These are phyloP conservation scores for Hanseniaspora occidentalis DNA, from an alignment of 805 yeast genomes.

Conservation along the genomic window DNA sequence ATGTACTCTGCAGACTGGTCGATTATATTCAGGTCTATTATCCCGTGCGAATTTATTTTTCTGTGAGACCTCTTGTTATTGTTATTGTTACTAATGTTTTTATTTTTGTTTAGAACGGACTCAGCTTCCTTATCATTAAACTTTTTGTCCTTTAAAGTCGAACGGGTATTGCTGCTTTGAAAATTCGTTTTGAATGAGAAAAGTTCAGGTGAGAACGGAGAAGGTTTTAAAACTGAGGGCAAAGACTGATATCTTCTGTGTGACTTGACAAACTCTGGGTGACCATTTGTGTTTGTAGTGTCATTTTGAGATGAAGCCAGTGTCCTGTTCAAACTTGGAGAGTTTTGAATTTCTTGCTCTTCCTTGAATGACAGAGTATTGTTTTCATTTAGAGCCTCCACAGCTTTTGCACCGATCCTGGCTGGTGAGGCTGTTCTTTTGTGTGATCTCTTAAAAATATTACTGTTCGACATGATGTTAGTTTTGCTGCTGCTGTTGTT, in stretches of 20 bases:
- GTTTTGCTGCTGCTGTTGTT: conserved; percentile 7
- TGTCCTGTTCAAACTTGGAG: neutral
- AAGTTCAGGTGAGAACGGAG: conserved; percentile 1
- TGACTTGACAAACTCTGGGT: conserved; percentile 4
- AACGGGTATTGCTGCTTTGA: neutral
- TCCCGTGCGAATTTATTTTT: neutral
- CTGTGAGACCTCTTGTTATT: neutral
- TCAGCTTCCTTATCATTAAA: conserved; percentile 2
- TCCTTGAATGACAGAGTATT: conserved; percentile 5
- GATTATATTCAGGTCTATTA: neutral
- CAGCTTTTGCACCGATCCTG: conserved; percentile 61
- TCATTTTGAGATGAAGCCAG: neutral
- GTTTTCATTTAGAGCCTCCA: conserved; percentile 32
- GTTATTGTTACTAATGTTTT: no score
- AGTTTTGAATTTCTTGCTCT: conserved; percentile 3
- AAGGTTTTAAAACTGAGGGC: conserved; percentile 18
- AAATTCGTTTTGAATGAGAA: neutral
- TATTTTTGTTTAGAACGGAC: neutral
- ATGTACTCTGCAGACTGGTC: conserved; percentile 1
- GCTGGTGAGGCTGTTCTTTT: conserved; percentile 51
- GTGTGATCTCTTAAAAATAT: conserved; percentile 7
- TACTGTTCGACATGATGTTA: conserved; percentile 8
- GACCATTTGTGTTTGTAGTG: neutral
- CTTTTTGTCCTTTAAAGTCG: neutral
- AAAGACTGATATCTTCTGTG: conserved; percentile 31